Conservation (phyloP, 805 yeast genomes). For the Starmerella floricola region DNA sequence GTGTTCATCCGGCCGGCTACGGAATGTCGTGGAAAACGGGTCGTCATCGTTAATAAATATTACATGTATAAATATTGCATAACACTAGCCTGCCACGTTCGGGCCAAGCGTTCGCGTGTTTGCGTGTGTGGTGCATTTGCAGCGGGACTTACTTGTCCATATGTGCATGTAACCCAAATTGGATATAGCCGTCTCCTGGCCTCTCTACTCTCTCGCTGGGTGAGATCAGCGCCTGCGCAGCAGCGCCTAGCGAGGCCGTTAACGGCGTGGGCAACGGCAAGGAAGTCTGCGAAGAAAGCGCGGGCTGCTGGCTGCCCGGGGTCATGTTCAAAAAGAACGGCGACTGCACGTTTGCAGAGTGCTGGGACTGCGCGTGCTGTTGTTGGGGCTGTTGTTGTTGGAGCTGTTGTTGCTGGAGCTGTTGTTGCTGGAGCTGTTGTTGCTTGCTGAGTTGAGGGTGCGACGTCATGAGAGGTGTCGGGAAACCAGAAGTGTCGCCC, state of each 20-base stretch:
- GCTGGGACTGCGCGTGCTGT: too few species aligned
- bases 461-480: too few species aligned
- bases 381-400: too few species aligned
- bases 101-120: too few species aligned
- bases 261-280: slow-evolving; percentile 31
- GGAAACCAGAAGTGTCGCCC: too few species aligned
- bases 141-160: neutral
- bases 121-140: neutral
- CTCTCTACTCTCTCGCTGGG: slow-evolving; percentile 17
- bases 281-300: slow-evolving; percentile 2
- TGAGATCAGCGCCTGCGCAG: slow-evolving; percentile 30
- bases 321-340: neutral
- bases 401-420: too few species aligned
- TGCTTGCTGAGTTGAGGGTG: neutral
- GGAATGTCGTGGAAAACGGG: too few species aligned
- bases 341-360: too few species aligned
- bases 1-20: too few species aligned
- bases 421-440: too few species aligned
- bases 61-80: neutral
- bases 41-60: neutral
- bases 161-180: slow-evolving; percentile 4
- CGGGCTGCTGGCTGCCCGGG: neutral
- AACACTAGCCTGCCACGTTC: too few species aligned
- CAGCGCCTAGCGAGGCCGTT: slow-evolving; percentile 32
- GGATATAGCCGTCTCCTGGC: slow-evolving; percentile 12